Evolutionary conservation across 768 basidiomycete species (phyloP), one percentile per base, ranked within the genome.

Genomic region (Mycena sanguinolenta): DNA sequence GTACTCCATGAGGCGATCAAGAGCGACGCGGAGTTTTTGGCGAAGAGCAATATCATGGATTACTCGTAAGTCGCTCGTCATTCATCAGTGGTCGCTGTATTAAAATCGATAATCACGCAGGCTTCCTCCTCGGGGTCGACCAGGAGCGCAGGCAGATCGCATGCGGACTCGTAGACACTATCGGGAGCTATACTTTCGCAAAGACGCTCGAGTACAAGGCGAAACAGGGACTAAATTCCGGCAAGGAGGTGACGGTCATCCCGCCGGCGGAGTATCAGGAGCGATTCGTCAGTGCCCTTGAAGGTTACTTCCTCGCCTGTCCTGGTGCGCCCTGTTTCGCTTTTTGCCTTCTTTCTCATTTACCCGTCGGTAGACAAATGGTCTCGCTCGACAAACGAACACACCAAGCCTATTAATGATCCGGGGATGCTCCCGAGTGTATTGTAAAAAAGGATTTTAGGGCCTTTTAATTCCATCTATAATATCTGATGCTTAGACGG

Each of bases 171-270:
- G 94, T 96, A 12, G 94, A 96, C 77, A 94, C 93, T 0, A 94
- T 96, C 28, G 94, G 93, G 32, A 93, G 92, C 74, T 96, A 92
- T 79, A 94, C 92, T 0, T 91, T 95, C 72, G 94, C 93, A 2
- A 96, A 95, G 79, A 95, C 93, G 0, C 82, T 96, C 9, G 94
- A 96, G 79, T 94, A 94, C 79, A 92, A 94, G 77, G 93, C 93
- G 12, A 96, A 96, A 78, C 90, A 93, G 52, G 90, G 89, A 6
- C 82, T 95, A 16, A 89, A 89, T 54, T 82, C 89, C 5, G 70
- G 74, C 3, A 91, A 93, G 71, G 91, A 94, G 38, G 89, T 93
- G 12, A 95, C 94, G 0, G 91, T 95, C 17, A 85, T 95, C 49
- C 94, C 94, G 1, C 94, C 94, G 3, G 83, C 87, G 4, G 93